Evolutionary conservation across 2,329 filamentous ascomycete species (phyloP).

Genomic region (Laburnicola sp.): DNA sequence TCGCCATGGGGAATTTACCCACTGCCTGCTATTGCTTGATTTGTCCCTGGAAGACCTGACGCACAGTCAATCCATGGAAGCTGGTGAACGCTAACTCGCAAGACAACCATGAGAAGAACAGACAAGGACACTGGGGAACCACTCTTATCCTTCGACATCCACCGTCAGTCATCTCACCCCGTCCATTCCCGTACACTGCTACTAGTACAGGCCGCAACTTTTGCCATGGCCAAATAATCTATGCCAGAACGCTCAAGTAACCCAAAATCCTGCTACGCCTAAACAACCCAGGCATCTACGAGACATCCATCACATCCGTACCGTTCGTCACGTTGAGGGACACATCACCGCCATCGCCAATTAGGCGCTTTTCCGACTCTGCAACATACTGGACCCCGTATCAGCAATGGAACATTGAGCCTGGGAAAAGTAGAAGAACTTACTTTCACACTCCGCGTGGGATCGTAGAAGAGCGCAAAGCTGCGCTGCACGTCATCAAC

Average conservation of each 20-base stretch:
- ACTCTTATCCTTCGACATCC: background rate
- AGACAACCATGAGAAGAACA: no score
- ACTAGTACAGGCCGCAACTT: slow-evolving; percentile 23
- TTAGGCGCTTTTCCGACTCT: slow-evolving; percentile 89
- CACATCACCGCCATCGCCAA: slow-evolving; percentile 81
- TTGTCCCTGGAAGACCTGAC: no score
- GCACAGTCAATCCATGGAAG: no score
- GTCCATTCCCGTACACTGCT: background rate
- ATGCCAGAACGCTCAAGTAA: slow-evolving; percentile 26
- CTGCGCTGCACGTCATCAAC: slow-evolving; percentile 90
- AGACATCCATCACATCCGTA: slow-evolving; percentile 69
- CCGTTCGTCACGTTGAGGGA: slow-evolving; percentile 64
- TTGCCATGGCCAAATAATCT: slow-evolving; percentile 16
- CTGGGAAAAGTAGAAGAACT: slow-evolving; percentile 4
- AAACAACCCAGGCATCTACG: slow-evolving; percentile 45
- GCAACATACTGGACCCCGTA: slow-evolving; percentile 65
- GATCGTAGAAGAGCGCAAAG: slow-evolving; percentile 93
- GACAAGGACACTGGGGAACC: no score
- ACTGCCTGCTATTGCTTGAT: no score
- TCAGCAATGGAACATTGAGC: slow-evolving; percentile 19
- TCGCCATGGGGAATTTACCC: no score
- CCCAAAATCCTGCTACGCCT: slow-evolving; percentile 29
- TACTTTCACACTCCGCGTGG: slow-evolving; percentile 75
- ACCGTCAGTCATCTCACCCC: background rate
- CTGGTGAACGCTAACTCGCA: no score